These are phyloP conservation scores for Paraphoma sp. DNA, from an alignment of 2,329 filamentous ascomycete species.

Conservation along the genomic window DNA sequence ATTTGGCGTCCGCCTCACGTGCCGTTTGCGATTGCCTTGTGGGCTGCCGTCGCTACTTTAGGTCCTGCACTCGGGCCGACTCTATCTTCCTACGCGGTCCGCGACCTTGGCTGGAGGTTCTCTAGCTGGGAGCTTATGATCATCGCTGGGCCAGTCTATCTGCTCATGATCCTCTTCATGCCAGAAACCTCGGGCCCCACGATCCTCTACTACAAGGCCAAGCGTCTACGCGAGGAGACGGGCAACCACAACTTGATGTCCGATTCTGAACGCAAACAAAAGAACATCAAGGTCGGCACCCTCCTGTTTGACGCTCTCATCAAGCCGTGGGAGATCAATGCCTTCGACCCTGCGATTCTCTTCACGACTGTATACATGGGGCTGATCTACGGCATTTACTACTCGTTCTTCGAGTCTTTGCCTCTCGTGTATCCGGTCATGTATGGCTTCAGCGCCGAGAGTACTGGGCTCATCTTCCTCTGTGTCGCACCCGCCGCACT, in stretches of 20 bases:
- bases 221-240: constrained; percentile 72
- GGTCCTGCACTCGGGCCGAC: constrained; percentile 71
- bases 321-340: constrained; percentile 84
- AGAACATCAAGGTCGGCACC: constrained; percentile 39
- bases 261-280: constrained; percentile 75
- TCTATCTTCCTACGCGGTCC: constrained; percentile 75
- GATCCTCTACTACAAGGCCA: constrained; percentile 64
- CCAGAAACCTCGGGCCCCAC: constrained; percentile 83
- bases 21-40: constrained; percentile 50
- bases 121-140: constrained; percentile 86
- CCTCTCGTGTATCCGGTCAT: constrained; percentile 73
- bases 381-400: constrained; percentile 74
- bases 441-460: constrained; percentile 75
- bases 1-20: constrained; percentile 49
- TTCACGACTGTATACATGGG: constrained; percentile 85
- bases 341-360: constrained; percentile 81
- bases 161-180: constrained; percentile 79
- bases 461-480: constrained; percentile 83
- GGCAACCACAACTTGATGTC: constrained; percentile 73
- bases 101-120: constrained; percentile 77
- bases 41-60: constrained; percentile 48
- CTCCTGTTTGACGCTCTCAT: constrained; percentile 61
- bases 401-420: constrained; percentile 73
- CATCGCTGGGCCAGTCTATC: constrained; percentile 71
- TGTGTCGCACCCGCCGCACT: constrained; percentile 76